Base-by-base conservation (phyloP, 2,329 filamentous ascomycete genomes). In the Alternaria consortialis region DNA sequence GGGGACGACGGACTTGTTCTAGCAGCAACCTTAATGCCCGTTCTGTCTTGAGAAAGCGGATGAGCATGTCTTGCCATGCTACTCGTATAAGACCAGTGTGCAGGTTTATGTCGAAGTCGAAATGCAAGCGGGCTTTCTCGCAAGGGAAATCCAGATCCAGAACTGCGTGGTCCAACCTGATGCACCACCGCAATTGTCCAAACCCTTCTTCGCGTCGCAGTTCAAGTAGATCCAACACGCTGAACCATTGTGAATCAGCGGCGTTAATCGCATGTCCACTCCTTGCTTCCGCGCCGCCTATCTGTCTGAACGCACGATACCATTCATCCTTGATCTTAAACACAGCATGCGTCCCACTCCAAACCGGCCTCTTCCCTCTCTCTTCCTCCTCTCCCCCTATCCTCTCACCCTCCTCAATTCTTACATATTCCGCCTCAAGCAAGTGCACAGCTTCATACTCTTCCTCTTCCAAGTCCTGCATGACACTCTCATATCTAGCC, bases 131-230 rank as follows among this genome's bases (percentile, higher is more conserved):
- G 43, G 34, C 8, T 34, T 9, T 15, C 27, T 69, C 66, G 1
- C 61, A 32, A 1, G 71, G 65, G 7, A 72, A 58, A 2, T 66
- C 68, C 3, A 74, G 20, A 48, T 77, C 74, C 2, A 74, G 51
- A 0, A 76, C 73, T 1, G 67, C 63, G 17, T 68, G 53, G 40
- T 74, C 75, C 4, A 76, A 47, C 15, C 65, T 58, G 17, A 76
- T 65, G 27, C 68, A 69, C 74, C 74, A 77, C 9, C 58, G 55
- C 40, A 75, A 36, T 2, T 59, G 60, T 7, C 71, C 71, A 13
- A 66, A 72, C 0, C 47, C 62, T 32, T 66, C 57, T 11, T 48
- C 40, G 6, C 42, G 23, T 2, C 25, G 27, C 6, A 65, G 50
- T 25, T 67, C 44, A 23, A 74, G 40, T 9, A 47, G 62, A 2